These are phyloP conservation scores for Plasmodium gonderi DNA, from an alignment of 169 alveolate genomes.

Conservation along the genomic window DNA sequence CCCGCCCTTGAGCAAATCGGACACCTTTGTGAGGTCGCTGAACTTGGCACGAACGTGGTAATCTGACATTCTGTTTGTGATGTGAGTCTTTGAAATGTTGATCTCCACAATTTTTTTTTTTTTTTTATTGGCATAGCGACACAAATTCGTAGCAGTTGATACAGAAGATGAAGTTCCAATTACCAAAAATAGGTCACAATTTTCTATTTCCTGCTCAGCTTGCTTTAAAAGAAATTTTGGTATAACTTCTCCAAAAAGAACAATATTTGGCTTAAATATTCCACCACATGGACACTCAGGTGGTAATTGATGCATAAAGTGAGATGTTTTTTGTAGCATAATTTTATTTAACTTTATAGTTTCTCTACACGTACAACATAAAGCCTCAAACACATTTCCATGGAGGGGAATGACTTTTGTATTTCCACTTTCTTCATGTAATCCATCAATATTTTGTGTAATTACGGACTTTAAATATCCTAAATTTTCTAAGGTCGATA, in stretches of 20 bases:
- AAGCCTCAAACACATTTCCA: conserved; percentile 63
- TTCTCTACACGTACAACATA: conserved; percentile 58
- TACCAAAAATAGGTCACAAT: conserved; percentile 49
- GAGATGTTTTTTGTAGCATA: conserved; percentile 63
- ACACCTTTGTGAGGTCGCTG: conserved; percentile 12
- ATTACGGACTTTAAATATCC: conserved; percentile 63
- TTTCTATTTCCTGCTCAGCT: conserved; percentile 43
- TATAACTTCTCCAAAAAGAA: conserved; percentile 62
- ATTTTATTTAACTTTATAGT: conserved; percentile 35
- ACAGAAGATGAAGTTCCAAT: conserved; percentile 64
- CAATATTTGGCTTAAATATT: conserved; percentile 49
- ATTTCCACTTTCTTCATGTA: conserved; percentile 69
- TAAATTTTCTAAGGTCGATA: conserved; percentile 46
- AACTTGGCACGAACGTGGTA: conserved; percentile 50
- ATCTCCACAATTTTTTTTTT: conserved; percentile 60
- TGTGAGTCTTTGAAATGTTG: conserved; percentile 32
- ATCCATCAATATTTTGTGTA: conserved; percentile 63
- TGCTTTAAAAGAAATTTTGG: conserved; percentile 32
- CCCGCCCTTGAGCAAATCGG: conserved; percentile 14
- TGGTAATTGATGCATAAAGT: conserved; percentile 63
- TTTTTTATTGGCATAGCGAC: conserved; percentile 41
- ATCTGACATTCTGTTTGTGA: conserved; percentile 52
- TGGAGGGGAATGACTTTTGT: conserved; percentile 51
- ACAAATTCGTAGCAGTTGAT: conserved; percentile 58
- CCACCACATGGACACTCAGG: conserved; percentile 75